These are phyloP conservation scores for Botrytis paeoniae DNA, from an alignment of 2,329 filamentous ascomycete species.

Conservation along the genomic window DNA sequence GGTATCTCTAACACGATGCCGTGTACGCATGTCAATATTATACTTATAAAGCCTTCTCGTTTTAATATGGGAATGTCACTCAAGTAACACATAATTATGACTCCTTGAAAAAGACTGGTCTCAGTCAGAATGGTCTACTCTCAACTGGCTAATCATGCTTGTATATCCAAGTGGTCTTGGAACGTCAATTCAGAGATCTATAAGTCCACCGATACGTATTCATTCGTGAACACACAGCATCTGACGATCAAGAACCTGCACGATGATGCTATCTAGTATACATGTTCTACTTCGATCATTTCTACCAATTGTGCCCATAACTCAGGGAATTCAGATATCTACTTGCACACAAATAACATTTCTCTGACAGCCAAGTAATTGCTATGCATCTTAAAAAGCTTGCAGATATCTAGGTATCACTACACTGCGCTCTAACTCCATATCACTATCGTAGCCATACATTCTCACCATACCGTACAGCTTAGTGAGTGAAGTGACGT, in stretches of 20 bases:
- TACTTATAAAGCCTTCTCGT: not conserved
- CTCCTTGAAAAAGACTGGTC: not conserved
- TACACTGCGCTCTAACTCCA: not conserved
- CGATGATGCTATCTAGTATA: not conserved
- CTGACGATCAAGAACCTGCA: not conserved
- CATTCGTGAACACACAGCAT: not conserved
- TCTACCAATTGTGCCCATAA: not conserved
- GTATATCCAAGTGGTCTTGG: not conserved
- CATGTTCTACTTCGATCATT: not conserved
- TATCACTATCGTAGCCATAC: not conserved
- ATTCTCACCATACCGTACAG: not conserved
- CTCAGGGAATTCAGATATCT: not conserved
- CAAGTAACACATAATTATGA: not conserved
- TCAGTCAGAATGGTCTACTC: not conserved
- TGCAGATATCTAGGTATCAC: not conserved
- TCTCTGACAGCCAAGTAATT: not conserved
- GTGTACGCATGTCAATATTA: not conserved
- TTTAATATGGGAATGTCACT: constrained; percentile 8
- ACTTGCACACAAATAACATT: not conserved
- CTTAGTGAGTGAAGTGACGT: not conserved
- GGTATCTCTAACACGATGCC: not conserved
- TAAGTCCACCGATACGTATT: not conserved
- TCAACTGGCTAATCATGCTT: not conserved
- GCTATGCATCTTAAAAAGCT: not conserved
- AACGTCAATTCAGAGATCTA: not conserved